Evolutionary conservation across 192 early-diverging fungal species (phyloP).

Genomic region (Backusella circina): DNA sequence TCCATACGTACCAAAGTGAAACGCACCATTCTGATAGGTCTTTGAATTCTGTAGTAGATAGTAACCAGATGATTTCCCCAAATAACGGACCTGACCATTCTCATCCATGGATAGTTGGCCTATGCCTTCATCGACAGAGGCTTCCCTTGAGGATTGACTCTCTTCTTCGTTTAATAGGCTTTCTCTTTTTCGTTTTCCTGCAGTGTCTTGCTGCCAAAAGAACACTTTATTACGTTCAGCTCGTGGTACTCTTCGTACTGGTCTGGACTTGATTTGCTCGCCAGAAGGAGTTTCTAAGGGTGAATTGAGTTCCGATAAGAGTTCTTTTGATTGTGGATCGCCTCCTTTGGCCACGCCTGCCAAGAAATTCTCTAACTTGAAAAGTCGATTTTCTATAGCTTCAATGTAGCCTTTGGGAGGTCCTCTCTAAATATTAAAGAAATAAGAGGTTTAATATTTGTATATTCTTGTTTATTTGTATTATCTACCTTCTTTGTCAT

Average conservation of each 20-base stretch:
- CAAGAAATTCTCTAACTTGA: conserved; percentile 64
- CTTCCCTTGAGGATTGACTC: not conserved
- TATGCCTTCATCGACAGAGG: conserved; percentile 39
- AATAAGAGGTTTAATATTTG: not conserved
- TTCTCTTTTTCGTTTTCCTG: not conserved
- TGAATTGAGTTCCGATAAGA: conserved; percentile 33
- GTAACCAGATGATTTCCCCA: conserved; percentile 73
- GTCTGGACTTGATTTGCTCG: conserved; percentile 24
- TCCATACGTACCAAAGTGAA: conserved; percentile 20
- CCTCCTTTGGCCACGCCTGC: conserved; percentile 51
- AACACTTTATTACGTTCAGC: conserved; percentile 3
- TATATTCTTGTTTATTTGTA: conserved; percentile 9
- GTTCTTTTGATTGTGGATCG: conserved; percentile 31
- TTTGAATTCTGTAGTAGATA: conserved; percentile 64
- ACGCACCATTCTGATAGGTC: conserved; percentile 43
- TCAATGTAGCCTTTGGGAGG: conserved; percentile 88
- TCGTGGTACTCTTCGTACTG: conserved; percentile 10
- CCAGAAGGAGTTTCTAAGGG: conserved; percentile 34
- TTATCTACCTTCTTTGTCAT: conserved; percentile 38
- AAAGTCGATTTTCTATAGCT: conserved; percentile 70
- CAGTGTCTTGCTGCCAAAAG: conserved; percentile 19
- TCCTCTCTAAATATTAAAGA: conserved; percentile 52
- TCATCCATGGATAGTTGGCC: conserved; percentile 65
- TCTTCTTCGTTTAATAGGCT: not conserved
- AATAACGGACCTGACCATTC: conserved; percentile 65